These are phyloP conservation scores for Saprolegnia parasitica DNA, from an alignment of 352 stramenopile genomes.

Conservation along the genomic window DNA sequence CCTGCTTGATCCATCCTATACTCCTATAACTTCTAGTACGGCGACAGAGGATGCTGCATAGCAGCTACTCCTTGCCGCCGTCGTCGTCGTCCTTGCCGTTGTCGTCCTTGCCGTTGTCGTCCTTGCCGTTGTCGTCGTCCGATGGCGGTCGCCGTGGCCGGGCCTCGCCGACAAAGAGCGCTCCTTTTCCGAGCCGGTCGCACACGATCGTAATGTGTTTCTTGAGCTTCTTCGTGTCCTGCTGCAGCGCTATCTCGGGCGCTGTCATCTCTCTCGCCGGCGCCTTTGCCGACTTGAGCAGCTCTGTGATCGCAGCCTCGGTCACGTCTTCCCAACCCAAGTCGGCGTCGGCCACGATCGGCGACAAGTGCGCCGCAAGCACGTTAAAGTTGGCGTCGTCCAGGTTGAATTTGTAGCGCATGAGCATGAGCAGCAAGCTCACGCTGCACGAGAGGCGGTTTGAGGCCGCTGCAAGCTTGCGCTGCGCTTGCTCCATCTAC, in stretches of 20 bases:
- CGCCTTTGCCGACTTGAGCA: slow-evolving; percentile 49
- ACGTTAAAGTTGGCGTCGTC: slow-evolving; percentile 52
- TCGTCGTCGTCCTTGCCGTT: too few relatives aligned
- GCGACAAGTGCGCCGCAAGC: slow-evolving; percentile 63
- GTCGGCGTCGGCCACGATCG: slow-evolving; percentile 41
- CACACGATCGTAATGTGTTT: slow-evolving; percentile 89
- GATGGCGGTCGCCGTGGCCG: neutral
- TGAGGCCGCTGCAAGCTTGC: slow-evolving; percentile 44
- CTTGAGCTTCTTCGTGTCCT: slow-evolving; percentile 84
- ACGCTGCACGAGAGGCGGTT: slow-evolving; percentile 73
- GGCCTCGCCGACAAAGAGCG: slow-evolving; percentile 27
- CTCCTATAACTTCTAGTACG: too few relatives aligned
- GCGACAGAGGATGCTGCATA: too few relatives aligned
- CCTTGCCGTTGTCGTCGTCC: slow-evolving; percentile 12
- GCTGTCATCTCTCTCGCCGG: slow-evolving; percentile 44
- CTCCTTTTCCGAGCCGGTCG: slow-evolving; percentile 81
- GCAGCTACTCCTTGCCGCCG: too few relatives aligned
- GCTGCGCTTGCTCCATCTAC: slow-evolving; percentile 53
- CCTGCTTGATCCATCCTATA: too few relatives aligned
- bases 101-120: too few relatives aligned
- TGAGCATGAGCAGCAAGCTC: slow-evolving; percentile 76
- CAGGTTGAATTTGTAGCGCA: slow-evolving; percentile 75
- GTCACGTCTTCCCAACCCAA: slow-evolving; percentile 88
- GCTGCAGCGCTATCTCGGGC: slow-evolving; percentile 36
- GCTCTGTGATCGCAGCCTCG: slow-evolving; percentile 78